Evolutionary conservation across 495 filamentous ascomycete genomes (phyloP).

Genomic region (Staphylotrichum longicolle): DNA sequence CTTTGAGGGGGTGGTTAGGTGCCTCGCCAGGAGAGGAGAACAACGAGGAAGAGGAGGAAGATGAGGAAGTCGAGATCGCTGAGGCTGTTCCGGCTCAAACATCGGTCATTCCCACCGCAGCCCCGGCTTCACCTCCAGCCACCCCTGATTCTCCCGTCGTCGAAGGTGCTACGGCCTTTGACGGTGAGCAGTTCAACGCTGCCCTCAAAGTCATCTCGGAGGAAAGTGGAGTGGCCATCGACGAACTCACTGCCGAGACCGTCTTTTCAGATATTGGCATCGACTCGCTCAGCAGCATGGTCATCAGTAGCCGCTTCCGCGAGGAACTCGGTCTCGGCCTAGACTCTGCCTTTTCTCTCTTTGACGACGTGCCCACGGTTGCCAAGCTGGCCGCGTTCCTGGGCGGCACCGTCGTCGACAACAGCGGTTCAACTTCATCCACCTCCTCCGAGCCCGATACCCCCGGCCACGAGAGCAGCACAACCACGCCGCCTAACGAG

Average conservation of each 20-base stretch:
- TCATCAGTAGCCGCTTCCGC: conserved; percentile 40
- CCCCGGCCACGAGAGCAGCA: neutral
- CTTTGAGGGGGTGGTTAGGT: conserved; percentile 34
- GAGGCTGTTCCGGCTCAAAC: neutral
- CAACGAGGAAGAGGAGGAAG: neutral
- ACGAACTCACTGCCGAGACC: conserved; percentile 48
- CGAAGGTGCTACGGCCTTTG: neutral
- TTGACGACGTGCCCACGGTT: neutral
- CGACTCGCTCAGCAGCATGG: conserved; percentile 49
- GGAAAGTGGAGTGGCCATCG: conserved; percentile 52
- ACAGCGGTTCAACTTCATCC: neutral
- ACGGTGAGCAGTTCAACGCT: conserved; percentile 44
- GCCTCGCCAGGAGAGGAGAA: conserved; percentile 13
- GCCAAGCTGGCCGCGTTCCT: neutral
- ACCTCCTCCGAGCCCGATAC: neutral
- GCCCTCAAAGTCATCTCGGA: conserved; percentile 39
- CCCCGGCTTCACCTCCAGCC: neutral
- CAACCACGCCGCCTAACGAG: neutral
- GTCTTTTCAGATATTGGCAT: conserved; percentile 45
- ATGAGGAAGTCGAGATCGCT: conserved; percentile 14
- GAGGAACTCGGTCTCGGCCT: conserved; percentile 50
- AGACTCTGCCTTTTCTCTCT: neutral
- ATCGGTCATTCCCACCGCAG: too few relatives aligned
- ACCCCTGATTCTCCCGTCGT: neutral
- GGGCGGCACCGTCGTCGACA: neutral